These are phyloP conservation scores for Thalia dealbata DNA, from an alignment of 176 grass and related monocot species.

Conservation along the genomic window DNA sequence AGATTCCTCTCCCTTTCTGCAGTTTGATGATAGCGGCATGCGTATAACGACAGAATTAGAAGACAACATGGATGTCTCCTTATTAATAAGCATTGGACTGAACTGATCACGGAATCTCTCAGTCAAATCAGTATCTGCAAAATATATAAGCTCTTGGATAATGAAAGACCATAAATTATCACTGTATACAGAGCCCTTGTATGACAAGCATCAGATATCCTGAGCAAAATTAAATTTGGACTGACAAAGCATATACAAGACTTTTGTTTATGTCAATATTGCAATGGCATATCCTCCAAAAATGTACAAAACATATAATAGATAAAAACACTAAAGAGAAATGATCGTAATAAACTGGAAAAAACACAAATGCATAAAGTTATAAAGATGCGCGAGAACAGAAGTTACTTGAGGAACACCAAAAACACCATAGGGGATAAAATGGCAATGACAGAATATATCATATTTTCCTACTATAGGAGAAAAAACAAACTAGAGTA, in stretches of 20 bases:
- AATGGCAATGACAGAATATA: neutral
- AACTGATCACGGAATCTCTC: constrained; percentile 95
- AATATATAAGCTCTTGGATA: constrained; percentile 18
- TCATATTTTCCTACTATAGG: neutral
- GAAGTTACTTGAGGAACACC: neutral
- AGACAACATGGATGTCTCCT: constrained; percentile 61
- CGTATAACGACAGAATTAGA: constrained; percentile 82
- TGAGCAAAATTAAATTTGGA: neutral
- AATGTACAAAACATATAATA: neutral
- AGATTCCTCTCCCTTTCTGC: constrained; percentile 60
- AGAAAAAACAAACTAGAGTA: neutral
- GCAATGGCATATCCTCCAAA: neutral
- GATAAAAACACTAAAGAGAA: neutral
- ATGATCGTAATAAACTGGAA: neutral
- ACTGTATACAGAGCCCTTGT: neutral
- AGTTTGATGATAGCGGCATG: constrained; percentile 92
- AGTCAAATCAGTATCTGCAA: constrained; percentile 78
- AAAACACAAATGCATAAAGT: neutral
- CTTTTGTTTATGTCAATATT: neutral
- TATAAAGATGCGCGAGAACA: neutral
- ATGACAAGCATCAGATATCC: neutral
- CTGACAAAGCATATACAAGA: neutral
- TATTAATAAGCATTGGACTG: constrained; percentile 61
- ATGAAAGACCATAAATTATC: neutral
- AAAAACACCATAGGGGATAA: neutral